Evolutionary conservation across 176 grass and related monocot genomes (phyloP).

Genomic region (Melocanna baccifera): DNA sequence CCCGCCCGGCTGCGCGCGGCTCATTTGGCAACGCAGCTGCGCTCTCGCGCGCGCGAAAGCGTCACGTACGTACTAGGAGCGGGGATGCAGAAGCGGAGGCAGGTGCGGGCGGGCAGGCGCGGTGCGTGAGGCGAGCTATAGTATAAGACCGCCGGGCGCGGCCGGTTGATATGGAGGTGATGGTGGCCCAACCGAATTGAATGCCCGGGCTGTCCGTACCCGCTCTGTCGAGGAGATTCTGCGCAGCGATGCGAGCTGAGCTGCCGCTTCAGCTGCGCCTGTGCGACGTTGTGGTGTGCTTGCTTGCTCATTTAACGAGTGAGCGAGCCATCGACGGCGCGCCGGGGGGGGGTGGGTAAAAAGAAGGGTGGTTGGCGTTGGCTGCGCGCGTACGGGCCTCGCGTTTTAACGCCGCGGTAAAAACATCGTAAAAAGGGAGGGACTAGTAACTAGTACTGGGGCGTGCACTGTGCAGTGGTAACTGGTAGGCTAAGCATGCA

Average conservation of each 20-base stretch:
- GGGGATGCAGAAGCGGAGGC: background rate
- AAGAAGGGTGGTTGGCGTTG: background rate
- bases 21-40: constrained; percentile 26
- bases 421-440: background rate
- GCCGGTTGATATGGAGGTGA: constrained; percentile 21
- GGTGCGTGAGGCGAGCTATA: background rate
- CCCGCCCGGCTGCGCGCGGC: constrained; percentile 33
- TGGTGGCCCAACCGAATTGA: constrained; percentile 23
- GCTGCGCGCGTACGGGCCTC: background rate
- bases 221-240: constrained; percentile 30
- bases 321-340: background rate
- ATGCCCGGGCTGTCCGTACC: constrained; percentile 19
- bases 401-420: constrained; percentile 20
- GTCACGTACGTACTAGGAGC: background rate
- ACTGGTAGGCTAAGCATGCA: background rate
- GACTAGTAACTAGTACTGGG: background rate
- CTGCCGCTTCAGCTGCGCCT: background rate
- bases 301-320: background rate
- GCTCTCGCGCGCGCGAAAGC: background rate
- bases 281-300: background rate
- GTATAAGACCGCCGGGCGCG: background rate
- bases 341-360: background rate
- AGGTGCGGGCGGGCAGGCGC: background rate
- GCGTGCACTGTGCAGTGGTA: background rate
- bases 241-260: background rate